phyloP scores from a whole-genome alignment of 129 eudicot species.

The Silybum marianum region DNA sequence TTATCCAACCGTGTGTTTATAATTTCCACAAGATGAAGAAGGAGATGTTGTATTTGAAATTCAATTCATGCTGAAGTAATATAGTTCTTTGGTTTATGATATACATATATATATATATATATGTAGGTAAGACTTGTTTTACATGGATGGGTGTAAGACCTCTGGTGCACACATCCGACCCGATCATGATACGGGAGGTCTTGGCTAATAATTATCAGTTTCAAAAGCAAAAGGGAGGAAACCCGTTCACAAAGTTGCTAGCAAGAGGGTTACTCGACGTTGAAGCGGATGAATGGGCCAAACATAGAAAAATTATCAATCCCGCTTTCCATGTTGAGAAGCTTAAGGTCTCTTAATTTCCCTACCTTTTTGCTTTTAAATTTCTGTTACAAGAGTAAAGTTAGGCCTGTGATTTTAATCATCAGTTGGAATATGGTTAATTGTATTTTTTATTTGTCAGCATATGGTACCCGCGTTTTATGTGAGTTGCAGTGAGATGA shows the following conservation, averaged over 20 bases:
- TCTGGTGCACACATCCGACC: neutral
- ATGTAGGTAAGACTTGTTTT: constrained; percentile 6
- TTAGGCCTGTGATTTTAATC: no score
- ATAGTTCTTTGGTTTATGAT: neutral
- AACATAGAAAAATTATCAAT: constrained; percentile 10
- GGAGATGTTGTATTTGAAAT: no score
- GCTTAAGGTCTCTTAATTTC: constrained; percentile 11
- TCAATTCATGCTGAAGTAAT: no score
- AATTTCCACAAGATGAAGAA: no score
- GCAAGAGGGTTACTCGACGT: neutral
- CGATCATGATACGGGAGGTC: neutral
- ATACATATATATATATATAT: no score
- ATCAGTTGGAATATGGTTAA: no score
- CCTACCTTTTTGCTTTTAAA: neutral
- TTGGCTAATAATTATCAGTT: constrained; percentile 4
- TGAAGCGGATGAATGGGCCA: constrained; percentile 7
- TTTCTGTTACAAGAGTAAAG: no score
- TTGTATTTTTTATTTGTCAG: neutral
- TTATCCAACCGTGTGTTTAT: neutral
- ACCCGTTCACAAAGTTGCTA: constrained; percentile 9
- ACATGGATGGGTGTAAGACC: constrained; percentile 18
- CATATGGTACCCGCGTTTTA: constrained; percentile 22
- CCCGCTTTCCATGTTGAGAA: constrained; percentile 2
- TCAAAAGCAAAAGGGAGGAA: constrained; percentile 23
- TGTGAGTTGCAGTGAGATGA: constrained; percentile 9